Percentiles rank a stretch among this genome's conserved stretches.
These are phyloP conservation scores for Fusarium ramigenum DNA, from an alignment of 2,329 filamentous ascomycete species.

Conservation along the genomic window DNA sequence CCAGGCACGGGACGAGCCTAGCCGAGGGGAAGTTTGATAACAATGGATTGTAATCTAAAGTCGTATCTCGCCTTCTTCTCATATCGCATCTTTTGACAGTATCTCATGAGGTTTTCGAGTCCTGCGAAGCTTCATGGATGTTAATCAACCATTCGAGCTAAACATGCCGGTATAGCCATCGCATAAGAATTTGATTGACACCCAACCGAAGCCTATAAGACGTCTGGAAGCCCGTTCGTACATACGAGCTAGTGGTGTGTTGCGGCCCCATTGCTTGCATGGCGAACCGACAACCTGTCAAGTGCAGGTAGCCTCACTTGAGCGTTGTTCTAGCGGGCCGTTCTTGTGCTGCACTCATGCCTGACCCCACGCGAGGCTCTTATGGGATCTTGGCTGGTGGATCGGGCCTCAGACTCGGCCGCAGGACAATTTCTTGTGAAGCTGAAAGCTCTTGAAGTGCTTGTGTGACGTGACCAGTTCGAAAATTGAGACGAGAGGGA, in stretches of 20 bases:
- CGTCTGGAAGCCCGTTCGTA: slow-evolving; percentile 30
- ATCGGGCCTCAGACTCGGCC: slow-evolving; percentile 30
- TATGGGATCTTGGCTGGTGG: slow-evolving; percentile 26
- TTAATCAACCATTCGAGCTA: slow-evolving; percentile 4
- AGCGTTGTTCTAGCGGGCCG: slow-evolving; percentile 14
- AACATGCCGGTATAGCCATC: slow-evolving; percentile 14
- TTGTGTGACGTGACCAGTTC: slow-evolving; percentile 29
- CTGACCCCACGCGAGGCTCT: slow-evolving; percentile 41
- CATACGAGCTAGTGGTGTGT: slow-evolving; percentile 26
- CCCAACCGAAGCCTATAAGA: slow-evolving; percentile 11
- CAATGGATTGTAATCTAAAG: background rate
- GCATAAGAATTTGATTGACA: slow-evolving; percentile 12
- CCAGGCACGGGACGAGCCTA: slow-evolving; percentile 43
- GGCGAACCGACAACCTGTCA: slow-evolving; percentile 44
- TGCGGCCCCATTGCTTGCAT: slow-evolving; percentile 43
- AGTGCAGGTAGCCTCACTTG: slow-evolving; percentile 40
- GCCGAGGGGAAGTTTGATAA: slow-evolving; percentile 10
- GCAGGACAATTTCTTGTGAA: slow-evolving; percentile 26
- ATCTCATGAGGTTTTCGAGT: background rate
- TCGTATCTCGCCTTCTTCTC: background rate
- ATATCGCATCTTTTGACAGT: background rate
- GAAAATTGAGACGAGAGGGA: slow-evolving; percentile 24
- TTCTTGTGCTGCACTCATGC: slow-evolving; percentile 43
- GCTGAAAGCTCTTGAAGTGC: slow-evolving; percentile 11
- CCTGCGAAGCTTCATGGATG: background rate